Percentiles rank a stretch among this genome's conserved stretches.
These are phyloP conservation scores for Mesotaenium endlicherianum DNA, from an alignment of 139 green algal genomes.

Conservation along the genomic window DNA sequence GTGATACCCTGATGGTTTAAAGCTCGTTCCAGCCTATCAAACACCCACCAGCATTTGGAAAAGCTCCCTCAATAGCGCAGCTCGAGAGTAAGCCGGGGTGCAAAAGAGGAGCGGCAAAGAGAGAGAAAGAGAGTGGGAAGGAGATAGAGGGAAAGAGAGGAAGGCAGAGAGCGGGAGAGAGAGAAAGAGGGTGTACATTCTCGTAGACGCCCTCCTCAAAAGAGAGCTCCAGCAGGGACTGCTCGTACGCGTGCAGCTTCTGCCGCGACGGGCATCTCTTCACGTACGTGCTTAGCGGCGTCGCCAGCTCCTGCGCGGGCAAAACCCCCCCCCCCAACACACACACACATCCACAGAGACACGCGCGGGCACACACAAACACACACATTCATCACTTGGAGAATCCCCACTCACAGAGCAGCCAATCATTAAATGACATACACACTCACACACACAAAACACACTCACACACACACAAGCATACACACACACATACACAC, in stretches of 20 bases:
- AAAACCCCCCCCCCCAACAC: neutral
- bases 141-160: too few relatives aligned
- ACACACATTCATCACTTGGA: too few relatives aligned
- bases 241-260: constrained; percentile 86
- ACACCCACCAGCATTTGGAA: too few relatives aligned
- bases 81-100: too few relatives aligned
- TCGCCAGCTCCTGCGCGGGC: constrained; percentile 13
- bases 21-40: neutral
- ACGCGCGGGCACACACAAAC: too few relatives aligned
- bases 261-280: constrained; percentile 66
- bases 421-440: neutral
- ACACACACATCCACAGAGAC: too few relatives aligned
- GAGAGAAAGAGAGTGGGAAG: too few relatives aligned
- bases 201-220: constrained; percentile 68
- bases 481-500: neutral
- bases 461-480: neutral
- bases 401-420: too few relatives aligned
- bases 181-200: neutral
- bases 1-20: too few relatives aligned
- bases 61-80: too few relatives aligned
- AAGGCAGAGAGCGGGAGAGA: neutral
- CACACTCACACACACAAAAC: neutral
- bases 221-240: constrained; percentile 84
- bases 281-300: constrained; percentile 64
- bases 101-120: too few relatives aligned